These are phyloP conservation scores for Rosa persica DNA, from an alignment of 306 rosid genomes.

Conservation along the genomic window DNA sequence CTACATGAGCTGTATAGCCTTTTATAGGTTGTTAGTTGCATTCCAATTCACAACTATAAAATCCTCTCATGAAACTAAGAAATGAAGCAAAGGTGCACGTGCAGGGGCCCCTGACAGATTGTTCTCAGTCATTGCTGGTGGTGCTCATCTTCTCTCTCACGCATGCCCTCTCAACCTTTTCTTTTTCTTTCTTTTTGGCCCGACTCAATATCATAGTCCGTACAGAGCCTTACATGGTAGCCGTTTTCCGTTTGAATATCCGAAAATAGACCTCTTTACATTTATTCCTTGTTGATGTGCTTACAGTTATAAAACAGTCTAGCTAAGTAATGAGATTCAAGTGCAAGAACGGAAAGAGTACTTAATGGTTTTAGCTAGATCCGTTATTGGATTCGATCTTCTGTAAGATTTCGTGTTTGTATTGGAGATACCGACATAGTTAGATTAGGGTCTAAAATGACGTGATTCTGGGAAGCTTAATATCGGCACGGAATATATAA, in stretches of 20 bases:
- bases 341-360: not conserved
- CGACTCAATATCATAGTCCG: not conserved
- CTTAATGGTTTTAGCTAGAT: not conserved
- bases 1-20: slow-evolving; percentile 3
- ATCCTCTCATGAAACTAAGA: not conserved
- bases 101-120: slow-evolving; percentile 10
- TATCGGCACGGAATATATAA: not conserved
- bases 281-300: not conserved
- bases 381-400: not conserved
- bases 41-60: not conserved
- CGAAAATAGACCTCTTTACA: not conserved
- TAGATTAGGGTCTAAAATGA: not conserved
- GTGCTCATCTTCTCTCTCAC: not conserved
- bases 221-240: not conserved
- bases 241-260: not conserved
- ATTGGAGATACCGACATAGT: not conserved
- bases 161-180: not conserved
- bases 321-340: not conserved
- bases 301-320: not conserved
- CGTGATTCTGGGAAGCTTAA: not conserved
- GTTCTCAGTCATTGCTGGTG: slow-evolving; percentile 8
- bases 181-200: slow-evolving; percentile 2
- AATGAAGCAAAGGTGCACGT: slow-evolving; percentile 9
- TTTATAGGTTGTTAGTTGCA: not conserved
- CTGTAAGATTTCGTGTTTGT: not conserved